Evolutionary conservation across 176 grass and related monocot genomes (phyloP).

Genomic region (Triticum timopheevii): DNA sequence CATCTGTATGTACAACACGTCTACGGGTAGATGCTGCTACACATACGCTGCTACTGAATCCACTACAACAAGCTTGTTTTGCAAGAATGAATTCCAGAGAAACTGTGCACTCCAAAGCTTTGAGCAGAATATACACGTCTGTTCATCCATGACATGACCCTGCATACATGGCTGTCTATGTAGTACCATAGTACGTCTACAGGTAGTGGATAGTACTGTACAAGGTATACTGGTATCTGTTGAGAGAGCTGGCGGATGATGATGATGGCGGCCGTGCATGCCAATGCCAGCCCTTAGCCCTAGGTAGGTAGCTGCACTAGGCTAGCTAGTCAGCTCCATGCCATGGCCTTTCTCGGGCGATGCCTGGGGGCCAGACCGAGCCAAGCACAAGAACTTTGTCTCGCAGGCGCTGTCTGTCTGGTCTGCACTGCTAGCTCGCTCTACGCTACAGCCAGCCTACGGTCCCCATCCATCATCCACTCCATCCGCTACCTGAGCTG

Average conservation of each 20-base stretch:
- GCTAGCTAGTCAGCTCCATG: constrained; percentile 20
- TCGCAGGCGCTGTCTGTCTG: constrained; percentile 6
- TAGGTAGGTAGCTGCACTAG: not conserved
- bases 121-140: not conserved
- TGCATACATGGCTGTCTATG: not conserved
- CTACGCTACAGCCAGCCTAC: not conserved
- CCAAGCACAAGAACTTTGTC: constrained; percentile 43
- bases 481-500: constrained; percentile 35
- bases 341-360: constrained; percentile 19
- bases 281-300: not conserved
- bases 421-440: not conserved
- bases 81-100: not conserved
- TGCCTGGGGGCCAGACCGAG: constrained; percentile 24
- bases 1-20: too few species aligned
- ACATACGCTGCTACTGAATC: not conserved
- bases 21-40: too few species aligned
- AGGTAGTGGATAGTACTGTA: not conserved
- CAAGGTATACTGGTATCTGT: too few species aligned
- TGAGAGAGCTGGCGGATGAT: not conserved
- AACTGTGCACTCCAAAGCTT: not conserved
- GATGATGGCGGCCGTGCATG: not conserved
- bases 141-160: not conserved
- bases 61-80: not conserved
- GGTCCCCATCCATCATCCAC: not conserved
- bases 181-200: not conserved